Percentiles rank a stretch among this genome's conserved stretches.
Evolutionary conservation across 208 protist genomes (phyloP).

Genomic region (Dictyostelium gargantuum): DNA sequence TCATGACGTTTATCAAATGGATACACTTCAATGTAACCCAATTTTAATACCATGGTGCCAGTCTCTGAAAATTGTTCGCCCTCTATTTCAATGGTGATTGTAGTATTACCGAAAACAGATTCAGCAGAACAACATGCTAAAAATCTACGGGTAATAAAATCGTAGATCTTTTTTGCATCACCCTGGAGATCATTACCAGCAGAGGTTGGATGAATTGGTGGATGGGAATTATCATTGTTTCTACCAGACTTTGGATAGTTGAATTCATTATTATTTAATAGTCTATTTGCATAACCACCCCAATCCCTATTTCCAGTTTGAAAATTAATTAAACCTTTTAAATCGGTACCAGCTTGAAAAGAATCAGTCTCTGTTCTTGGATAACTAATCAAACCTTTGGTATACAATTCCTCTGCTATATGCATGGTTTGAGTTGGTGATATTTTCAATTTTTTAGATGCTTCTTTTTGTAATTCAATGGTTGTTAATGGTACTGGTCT

Average conservation of each 20-base stretch:
- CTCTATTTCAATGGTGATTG: constrained; percentile 75
- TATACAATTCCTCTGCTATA: constrained; percentile 94
- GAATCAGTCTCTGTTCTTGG: constrained; percentile 98
- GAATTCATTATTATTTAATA: constrained; percentile 87
- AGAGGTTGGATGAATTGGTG: constrained; percentile 97
- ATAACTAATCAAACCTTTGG: constrained; percentile 97
- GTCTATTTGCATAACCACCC: constrained; percentile 78
- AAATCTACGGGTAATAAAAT: constrained; percentile 97
- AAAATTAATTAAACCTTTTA: constrained; percentile 85
- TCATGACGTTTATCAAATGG: constrained; percentile 84
- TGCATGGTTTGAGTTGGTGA: constrained; percentile 95
- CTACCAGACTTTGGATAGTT: constrained; percentile 92
- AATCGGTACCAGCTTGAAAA: constrained; percentile 87
- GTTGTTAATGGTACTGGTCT: constrained; percentile 96
- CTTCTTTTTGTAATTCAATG: constrained; percentile 97
- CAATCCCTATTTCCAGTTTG: constrained; percentile 82
- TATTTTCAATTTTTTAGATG: constrained; percentile 92
- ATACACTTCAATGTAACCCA: constrained; percentile 94
- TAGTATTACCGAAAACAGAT: constrained; percentile 71
- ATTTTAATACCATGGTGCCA: constrained; percentile 92
- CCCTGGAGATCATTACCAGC: constrained; percentile 67
- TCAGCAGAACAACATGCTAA: constrained; percentile 94
- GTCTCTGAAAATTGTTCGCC: constrained; percentile 85
- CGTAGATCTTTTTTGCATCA: constrained; percentile 90
- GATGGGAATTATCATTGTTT: constrained; percentile 97